A percentile compares a stretch with the other conserved stretches of the same genome.
These are phyloP conservation scores for Trichothecium roseum DNA, from an alignment of 2,329 filamentous ascomycete species.

Conservation along the genomic window DNA sequence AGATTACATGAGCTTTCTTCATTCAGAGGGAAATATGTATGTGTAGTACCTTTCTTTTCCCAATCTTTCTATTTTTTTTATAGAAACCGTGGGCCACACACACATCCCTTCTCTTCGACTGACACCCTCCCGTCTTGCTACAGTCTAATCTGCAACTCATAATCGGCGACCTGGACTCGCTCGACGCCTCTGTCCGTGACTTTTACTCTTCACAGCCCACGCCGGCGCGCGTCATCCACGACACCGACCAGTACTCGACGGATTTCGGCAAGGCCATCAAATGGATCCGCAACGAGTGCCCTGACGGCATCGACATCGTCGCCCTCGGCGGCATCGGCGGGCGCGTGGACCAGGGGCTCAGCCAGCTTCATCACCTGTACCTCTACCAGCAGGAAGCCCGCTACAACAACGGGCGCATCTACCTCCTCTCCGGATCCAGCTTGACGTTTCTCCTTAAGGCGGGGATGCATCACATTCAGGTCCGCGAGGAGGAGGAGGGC, in stretches of 20 bases:
- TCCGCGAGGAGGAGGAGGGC: slow-evolving; percentile 38
- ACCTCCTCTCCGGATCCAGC: slow-evolving; percentile 70
- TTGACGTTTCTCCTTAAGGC: slow-evolving; percentile 71
- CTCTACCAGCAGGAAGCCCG: slow-evolving; percentile 42
- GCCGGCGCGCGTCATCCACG: slow-evolving; percentile 51
- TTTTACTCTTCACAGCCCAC: slow-evolving; percentile 50
- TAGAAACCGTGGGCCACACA: too few species aligned
- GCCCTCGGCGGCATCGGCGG: slow-evolving; percentile 79
- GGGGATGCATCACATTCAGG: slow-evolving; percentile 57
- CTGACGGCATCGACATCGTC: slow-evolving; percentile 50
- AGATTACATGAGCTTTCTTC: slow-evolving; percentile 44
- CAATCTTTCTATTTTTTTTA: slow-evolving; percentile 1
- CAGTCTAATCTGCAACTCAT: slow-evolving; percentile 59
- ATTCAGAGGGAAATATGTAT: slow-evolving; percentile 30
- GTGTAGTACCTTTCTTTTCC: slow-evolving; percentile 7
- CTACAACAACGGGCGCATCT: slow-evolving; percentile 50
- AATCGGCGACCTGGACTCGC: slow-evolving; percentile 85
- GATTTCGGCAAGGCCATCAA: slow-evolving; percentile 79
- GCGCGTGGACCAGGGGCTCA: slow-evolving; percentile 84
- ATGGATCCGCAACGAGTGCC: slow-evolving; percentile 36
- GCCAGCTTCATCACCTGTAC: slow-evolving; percentile 78
- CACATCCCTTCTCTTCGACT: too few species aligned
- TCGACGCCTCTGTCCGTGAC: slow-evolving; percentile 48
- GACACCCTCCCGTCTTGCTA: not conserved
- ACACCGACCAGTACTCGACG: slow-evolving; percentile 76